Evolutionary conservation across 2,329 filamentous ascomycete genomes (phyloP).

Genomic region (Verticillium longisporum): DNA sequence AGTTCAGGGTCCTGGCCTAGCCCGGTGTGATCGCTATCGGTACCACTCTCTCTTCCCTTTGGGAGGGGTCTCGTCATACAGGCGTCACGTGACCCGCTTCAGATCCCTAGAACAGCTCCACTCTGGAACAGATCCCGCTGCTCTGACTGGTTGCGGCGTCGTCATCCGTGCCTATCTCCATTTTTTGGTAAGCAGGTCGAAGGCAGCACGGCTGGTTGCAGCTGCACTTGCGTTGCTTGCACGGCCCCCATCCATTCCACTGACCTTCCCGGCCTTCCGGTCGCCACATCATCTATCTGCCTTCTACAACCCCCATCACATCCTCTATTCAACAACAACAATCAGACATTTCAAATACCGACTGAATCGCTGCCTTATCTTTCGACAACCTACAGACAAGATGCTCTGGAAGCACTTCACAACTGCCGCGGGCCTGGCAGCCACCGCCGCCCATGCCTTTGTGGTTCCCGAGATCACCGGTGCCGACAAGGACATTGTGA

Average conservation of each 20-base stretch:
- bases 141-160: neutral
- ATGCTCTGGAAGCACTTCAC: conserved; percentile 26
- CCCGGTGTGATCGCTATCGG: too few species aligned
- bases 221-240: neutral
- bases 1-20: neutral
- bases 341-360: neutral
- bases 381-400: conserved; percentile 5
- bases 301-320: neutral
- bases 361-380: neutral
- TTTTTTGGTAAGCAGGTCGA: neutral
- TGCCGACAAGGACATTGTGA: conserved; percentile 34
- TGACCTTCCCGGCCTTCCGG: neutral
- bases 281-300: neutral
- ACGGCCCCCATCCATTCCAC: neutral
- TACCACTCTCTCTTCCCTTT: too few species aligned
- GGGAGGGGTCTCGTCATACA: too few species aligned
- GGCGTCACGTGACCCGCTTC: neutral
- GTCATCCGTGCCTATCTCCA: neutral
- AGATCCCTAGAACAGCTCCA: neutral
- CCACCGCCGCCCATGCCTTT: conserved; percentile 33
- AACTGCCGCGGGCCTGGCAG: conserved; percentile 25
- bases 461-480: conserved; percentile 42
- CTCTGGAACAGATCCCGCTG: neutral
- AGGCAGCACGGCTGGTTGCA: neutral
- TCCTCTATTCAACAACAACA: neutral